Conservation (phyloP, 2,329 filamentous ascomycete genomes). For the Hypoxylon sp. region DNA sequence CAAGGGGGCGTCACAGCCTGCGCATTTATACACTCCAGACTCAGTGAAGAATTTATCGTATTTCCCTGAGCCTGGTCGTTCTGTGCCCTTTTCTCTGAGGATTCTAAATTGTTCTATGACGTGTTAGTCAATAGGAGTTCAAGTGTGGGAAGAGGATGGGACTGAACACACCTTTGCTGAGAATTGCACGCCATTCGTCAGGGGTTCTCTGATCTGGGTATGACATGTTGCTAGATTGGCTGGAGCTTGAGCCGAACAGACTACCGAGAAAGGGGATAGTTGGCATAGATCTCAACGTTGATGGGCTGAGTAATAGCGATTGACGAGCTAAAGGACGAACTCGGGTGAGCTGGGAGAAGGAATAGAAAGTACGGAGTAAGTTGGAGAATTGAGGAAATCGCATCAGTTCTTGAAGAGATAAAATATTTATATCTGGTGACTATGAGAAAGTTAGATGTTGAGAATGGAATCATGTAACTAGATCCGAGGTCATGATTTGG, state of each 20-base stretch:
- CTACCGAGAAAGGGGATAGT: slow-evolving; percentile 83
- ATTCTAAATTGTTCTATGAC: slow-evolving; percentile 93
- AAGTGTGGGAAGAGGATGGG: slow-evolving; percentile 5
- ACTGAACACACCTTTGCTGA: slow-evolving; percentile 68
- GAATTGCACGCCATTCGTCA: slow-evolving; percentile 89
- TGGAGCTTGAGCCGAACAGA: slow-evolving; percentile 77
- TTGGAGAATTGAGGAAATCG: slow-evolving; percentile 65
- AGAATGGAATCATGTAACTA: slow-evolving; percentile 22
- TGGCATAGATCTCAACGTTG: slow-evolving; percentile 73
- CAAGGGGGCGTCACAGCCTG: slow-evolving; percentile 86
- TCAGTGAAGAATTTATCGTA: slow-evolving; percentile 89
- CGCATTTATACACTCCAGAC: slow-evolving; percentile 87
- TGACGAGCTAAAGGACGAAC: slow-evolving; percentile 53
- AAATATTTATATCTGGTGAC: slow-evolving; percentile 17
- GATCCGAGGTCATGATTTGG: slow-evolving; percentile 39
- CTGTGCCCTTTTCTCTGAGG: slow-evolving; percentile 92
- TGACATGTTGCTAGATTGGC: slow-evolving; percentile 72
- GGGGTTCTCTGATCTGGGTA: slow-evolving; percentile 86
- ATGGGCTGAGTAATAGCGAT: slow-evolving; percentile 43
- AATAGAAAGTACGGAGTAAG: slow-evolving; percentile 63
- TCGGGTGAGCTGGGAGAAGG: slow-evolving; percentile 63
- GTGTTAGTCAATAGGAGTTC: slow-evolving; percentile 34
- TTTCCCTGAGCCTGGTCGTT: slow-evolving; percentile 82
- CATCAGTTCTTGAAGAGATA: slow-evolving; percentile 58
- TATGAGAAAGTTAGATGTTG: neutral